Percentiles rank a stretch among this genome's conserved stretches.
Evolutionary conservation across 495 filamentous ascomycete genomes (phyloP).

Genomic region (Durotheca rogersii): DNA sequence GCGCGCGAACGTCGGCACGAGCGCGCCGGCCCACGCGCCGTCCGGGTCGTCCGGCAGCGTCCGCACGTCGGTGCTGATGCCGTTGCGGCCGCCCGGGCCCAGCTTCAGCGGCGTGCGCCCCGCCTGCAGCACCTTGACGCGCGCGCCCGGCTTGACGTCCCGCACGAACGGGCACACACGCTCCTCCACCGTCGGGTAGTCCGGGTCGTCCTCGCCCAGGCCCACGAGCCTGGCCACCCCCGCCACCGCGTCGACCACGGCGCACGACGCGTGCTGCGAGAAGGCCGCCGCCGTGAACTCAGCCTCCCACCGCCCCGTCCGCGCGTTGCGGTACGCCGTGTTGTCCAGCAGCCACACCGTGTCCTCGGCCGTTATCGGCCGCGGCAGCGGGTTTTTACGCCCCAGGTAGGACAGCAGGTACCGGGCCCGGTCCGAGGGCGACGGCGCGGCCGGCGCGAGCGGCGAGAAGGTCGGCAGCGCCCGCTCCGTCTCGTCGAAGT

Average conservation of each 20-base stretch:
- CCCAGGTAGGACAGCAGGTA: constrained; percentile 50
- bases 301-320: constrained; percentile 62
- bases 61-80: constrained; percentile 64
- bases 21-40: constrained; percentile 38
- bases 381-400: constrained; percentile 45
- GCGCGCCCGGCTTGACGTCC: constrained; percentile 66
- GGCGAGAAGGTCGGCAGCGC: constrained; percentile 38
- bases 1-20: constrained; percentile 48
- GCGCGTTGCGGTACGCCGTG: constrained; percentile 65
- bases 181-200: constrained; percentile 64
- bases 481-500: constrained; percentile 46
- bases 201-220: constrained; percentile 61
- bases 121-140: constrained; percentile 55
- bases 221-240: constrained; percentile 70
- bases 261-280: constrained; percentile 62
- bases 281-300: constrained; percentile 84
- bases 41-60: constrained; percentile 41
- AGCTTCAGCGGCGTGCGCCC: constrained; percentile 56
- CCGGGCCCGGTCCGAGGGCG: constrained; percentile 30
- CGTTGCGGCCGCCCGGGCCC: constrained; percentile 68
- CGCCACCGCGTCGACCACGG: constrained; percentile 65
- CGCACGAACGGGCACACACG: constrained; percentile 77
- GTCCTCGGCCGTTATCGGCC: constrained; percentile 49
- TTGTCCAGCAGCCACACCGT: constrained; percentile 90
- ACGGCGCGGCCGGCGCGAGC: constrained; percentile 11